A percentile compares a stretch with the other conserved stretches of the same genome.
These are phyloP conservation scores for Cryoendolithus antarcticus DNA, from an alignment of 2,329 filamentous ascomycete genomes.

Conservation along the genomic window DNA sequence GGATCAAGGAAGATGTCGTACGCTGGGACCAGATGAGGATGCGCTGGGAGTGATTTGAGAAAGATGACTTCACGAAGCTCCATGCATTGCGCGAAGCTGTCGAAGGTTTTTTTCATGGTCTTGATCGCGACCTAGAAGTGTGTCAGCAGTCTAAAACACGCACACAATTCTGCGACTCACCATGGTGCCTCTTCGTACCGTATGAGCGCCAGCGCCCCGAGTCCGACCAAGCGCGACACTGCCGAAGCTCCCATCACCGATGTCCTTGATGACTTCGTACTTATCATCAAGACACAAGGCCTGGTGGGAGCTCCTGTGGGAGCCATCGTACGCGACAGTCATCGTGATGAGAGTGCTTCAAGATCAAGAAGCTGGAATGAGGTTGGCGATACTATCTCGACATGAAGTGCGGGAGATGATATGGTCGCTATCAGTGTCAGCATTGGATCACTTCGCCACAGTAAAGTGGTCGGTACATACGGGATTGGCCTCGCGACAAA, in stretches of 20 bases:
- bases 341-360: constrained; percentile 38
- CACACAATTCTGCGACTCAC: constrained; percentile 43
- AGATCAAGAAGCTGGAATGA: constrained; percentile 3
- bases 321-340: constrained; percentile 59
- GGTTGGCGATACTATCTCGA: constrained; percentile 2
- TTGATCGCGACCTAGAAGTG: constrained; percentile 79
- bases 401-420: constrained; percentile 2
- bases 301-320: constrained; percentile 50
- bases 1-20: constrained; percentile 97
- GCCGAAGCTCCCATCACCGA: constrained; percentile 96
- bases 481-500: constrained; percentile 1
- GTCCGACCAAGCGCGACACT: constrained; percentile 88
- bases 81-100: constrained; percentile 77
- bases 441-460: too few relatives aligned
- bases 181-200: constrained; percentile 82
- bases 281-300: constrained; percentile 66
- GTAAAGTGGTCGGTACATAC: constrained; percentile 3
- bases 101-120: constrained; percentile 99
- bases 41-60: constrained; percentile 72
- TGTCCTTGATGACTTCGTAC: constrained; percentile 95
- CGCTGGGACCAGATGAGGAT: constrained; percentile 89
- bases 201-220: constrained; percentile 73
- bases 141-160: constrained; percentile 4
- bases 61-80: constrained; percentile 97
- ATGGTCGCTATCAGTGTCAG: constrained; percentile 1